Conservation (phyloP, 768 basidiomycete species). For the Udeniomyces megalosporus region DNA sequence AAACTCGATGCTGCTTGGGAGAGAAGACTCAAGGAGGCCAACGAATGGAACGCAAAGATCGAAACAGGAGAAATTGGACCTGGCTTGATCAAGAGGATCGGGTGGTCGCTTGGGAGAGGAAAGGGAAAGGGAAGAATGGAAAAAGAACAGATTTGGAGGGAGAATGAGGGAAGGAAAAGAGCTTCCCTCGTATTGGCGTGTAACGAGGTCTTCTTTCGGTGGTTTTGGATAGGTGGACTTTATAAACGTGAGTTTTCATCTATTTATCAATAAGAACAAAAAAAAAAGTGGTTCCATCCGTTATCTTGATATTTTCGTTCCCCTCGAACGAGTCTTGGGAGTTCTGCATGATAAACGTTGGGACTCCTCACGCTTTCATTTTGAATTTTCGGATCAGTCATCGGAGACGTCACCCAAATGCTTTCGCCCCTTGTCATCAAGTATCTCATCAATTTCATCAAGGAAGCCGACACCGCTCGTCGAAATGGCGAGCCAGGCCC, state of each 20-base stretch:
- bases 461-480: not conserved
- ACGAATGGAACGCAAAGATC: slow-evolving; percentile 54
- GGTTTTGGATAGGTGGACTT: slow-evolving; percentile 9
- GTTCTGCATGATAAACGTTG: too few relatives aligned
- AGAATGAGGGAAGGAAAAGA: slow-evolving; percentile 23
- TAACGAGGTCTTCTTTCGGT: slow-evolving; percentile 18
- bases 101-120: slow-evolving; percentile 40
- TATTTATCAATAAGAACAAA: not conserved
- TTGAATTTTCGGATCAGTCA: slow-evolving; percentile 18
- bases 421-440: slow-evolving; percentile 29
- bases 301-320: not conserved
- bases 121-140: slow-evolving; percentile 19
- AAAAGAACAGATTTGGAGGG: slow-evolving; percentile 17
- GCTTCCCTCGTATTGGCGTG: slow-evolving; percentile 27
- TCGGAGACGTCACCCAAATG: slow-evolving; percentile 24
- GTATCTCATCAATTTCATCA: slow-evolving; percentile 27
- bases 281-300: not conserved
- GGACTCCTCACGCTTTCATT: too few relatives aligned
- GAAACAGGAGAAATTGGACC: slow-evolving; percentile 48
- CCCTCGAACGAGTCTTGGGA: not conserved
- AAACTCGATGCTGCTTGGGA: slow-evolving; percentile 26
- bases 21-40: slow-evolving; percentile 40
- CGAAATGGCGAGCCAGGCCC: slow-evolving; percentile 6
- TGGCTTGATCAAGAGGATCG: slow-evolving; percentile 35
- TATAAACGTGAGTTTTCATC: slow-evolving; percentile 3